Evolutionary conservation across 768 basidiomycete species (phyloP), one percentile per base, ranked within the genome.

Genomic region (Boletales sp.): DNA sequence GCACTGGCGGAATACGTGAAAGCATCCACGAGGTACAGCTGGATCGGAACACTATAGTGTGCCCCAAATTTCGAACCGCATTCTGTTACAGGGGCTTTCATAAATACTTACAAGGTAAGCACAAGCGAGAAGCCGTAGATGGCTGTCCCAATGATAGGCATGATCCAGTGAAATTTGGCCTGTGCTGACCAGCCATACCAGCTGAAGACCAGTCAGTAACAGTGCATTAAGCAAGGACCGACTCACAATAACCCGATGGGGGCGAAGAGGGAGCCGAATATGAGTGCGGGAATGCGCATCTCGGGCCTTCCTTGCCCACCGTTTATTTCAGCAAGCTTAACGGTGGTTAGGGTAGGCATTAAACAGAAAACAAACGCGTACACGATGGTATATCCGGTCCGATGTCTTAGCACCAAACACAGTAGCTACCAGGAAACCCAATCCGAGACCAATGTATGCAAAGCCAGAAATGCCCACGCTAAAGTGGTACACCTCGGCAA

Each of bases 181-280:
- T 84, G 71, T 4, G 86, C 87, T n/a, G 86, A 85, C 87, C 87
- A 90, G 17, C 87, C 87, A 59, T 86, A 90, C 87, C 87, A 86
- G 53, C 84, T 86, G 21, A 45, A 2, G 41, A 2, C 32, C 29
- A 18, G 34, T 57, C 40, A 59, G 17, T 12, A 10, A 21, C 7
- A 14, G 15, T 14, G 38, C 34, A 46, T 17, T 14, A 15, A 27
- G n/a, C 38, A 8, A 14, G 18, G 15, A 30, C 27, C 15, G 2
- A 71, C 84, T 59, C 60, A 85, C 83, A 86, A 76, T n/a, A 87
- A 64, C 15, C 86, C 87, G 40, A 87, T 67, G 1, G 87, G 86
- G 2, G 82, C 80, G 50, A 86, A 80, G 39, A 83, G 65, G 1
- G 84, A 84, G 12, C 86, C 87, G 56, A 88, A 70, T 61, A 86